Percentiles rank a stretch among this genome's conserved stretches.
These are phyloP conservation scores for Hapsidospora chrysogenum DNA, from an alignment of 495 filamentous ascomycete species.

Conservation along the genomic window DNA sequence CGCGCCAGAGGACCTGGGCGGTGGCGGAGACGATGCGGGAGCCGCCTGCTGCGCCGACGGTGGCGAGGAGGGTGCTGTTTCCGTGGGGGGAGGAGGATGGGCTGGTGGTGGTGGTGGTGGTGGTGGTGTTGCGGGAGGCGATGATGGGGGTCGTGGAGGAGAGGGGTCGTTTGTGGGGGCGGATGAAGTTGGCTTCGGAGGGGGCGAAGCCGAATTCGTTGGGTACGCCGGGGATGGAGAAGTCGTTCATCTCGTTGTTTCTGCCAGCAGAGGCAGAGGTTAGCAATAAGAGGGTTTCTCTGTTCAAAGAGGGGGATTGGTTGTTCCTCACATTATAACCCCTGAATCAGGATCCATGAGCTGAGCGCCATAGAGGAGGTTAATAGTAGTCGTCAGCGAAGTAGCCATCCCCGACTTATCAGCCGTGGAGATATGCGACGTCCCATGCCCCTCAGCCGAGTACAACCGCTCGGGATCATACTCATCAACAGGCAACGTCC, in stretches of 20 bases:
- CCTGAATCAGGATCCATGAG: slow-evolving; percentile 66
- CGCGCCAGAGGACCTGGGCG: slow-evolving; percentile 56
- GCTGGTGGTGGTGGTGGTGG: too few relatives aligned
- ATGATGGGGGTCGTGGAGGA: slow-evolving; percentile 68
- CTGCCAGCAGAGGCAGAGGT: slow-evolving; percentile 7
- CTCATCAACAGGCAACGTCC: slow-evolving; percentile 47
- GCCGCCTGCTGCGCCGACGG: slow-evolving; percentile 67
- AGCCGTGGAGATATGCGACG: slow-evolving; percentile 55
- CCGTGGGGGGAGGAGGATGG: too few relatives aligned
- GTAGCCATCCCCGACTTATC: slow-evolving; percentile 56
- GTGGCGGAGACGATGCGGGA: slow-evolving; percentile 79
- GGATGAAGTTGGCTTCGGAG: slow-evolving; percentile 64
- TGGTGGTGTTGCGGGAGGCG: slow-evolving; percentile 46
- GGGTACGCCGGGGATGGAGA: slow-evolving; percentile 55
- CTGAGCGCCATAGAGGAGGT: slow-evolving; percentile 64
- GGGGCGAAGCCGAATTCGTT: slow-evolving; percentile 78
- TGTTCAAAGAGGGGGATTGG: too few relatives aligned
- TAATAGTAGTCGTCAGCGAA: slow-evolving; percentile 66
- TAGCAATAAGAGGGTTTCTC: slow-evolving; percentile 5
- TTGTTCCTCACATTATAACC: slow-evolving; percentile 37
- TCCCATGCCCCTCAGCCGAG: slow-evolving; percentile 39
- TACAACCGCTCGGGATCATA: slow-evolving; percentile 43
- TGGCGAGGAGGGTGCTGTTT: slow-evolving; percentile 51
- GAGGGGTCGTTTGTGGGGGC: slow-evolving; percentile 64
- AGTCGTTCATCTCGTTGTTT: slow-evolving; percentile 92